These are phyloP conservation scores for Hysterangium stoloniferum DNA, from an alignment of 768 basidiomycete species.

Conservation along the genomic window DNA sequence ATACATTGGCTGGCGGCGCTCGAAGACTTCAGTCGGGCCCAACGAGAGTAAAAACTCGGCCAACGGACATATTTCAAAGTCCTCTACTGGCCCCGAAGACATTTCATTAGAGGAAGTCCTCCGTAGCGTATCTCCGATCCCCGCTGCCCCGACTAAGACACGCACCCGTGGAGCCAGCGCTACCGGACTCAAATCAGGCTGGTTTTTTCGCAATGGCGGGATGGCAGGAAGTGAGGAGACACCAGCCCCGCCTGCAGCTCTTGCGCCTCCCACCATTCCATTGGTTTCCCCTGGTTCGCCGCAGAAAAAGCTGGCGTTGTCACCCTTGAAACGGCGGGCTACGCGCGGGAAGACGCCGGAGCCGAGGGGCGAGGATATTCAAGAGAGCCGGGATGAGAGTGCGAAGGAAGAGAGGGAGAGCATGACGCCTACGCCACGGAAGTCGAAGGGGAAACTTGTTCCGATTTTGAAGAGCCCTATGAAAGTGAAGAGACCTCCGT, in stretches of 20 bases:
- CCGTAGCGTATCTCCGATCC: neutral
- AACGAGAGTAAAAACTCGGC: neutral
- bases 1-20: constrained; percentile 1
- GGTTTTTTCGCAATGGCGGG: constrained; percentile 17
- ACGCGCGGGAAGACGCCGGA: neutral
- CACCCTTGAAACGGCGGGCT: constrained; percentile 23
- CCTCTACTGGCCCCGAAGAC: neutral
- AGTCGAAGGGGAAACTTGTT: constrained; percentile 2
- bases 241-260: constrained; percentile 23
- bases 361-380: constrained; percentile 2
- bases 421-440: constrained; percentile 4
- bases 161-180: constrained; percentile 7
- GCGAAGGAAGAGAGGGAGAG: neutral
- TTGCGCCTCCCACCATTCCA: neutral
- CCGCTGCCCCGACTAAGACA: neutral
- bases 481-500: neutral
- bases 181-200: constrained; percentile 11
- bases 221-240: constrained; percentile 20
- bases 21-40: constrained; percentile 3
- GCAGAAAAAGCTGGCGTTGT: constrained; percentile 23
- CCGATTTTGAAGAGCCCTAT: neutral
- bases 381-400: neutral
- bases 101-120: neutral
- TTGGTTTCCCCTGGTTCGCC: constrained; percentile 25
- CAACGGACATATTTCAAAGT: neutral